Base-by-base conservation (phyloP, 169 alveolate genomes). In the Pseudocohnilembus persalinus region DNA sequence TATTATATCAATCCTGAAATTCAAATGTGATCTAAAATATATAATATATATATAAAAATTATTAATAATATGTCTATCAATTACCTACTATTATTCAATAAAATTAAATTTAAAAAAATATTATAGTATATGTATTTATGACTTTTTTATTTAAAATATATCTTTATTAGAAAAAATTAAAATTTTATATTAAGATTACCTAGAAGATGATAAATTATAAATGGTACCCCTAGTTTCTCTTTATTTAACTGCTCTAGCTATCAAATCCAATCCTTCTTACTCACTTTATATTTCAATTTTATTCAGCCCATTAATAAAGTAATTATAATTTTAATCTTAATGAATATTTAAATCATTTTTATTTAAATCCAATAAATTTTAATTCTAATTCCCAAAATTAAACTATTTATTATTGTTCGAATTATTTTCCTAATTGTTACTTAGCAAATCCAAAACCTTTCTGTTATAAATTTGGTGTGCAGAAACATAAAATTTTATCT, bases 21-120 rank as follows among this genome's bases (percentile, higher is more conserved):
- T 35, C 0, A 77, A 68, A 73, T 81, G 86, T 1, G 86, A 81
- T 81, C 86, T n/a, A n/a, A n/a, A n/a, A n/a, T n/a, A n/a, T n/a
- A n/a, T n/a, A n/a, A n/a, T n/a, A n/a, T n/a, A n/a, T n/a, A n/a
- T n/a, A n/a, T n/a, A n/a, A n/a, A n/a, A n/a, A n/a, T n/a, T n/a
- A n/a, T n/a, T n/a, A n/a, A n/a, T n/a, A n/a, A n/a, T n/a, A n/a
- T n/a, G n/a, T n/a, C n/a, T n/a, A n/a, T n/a, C n/a, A n/a, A n/a
- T n/a, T n/a, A n/a, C n/a, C n/a, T n/a, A n/a, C n/a, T n/a, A n/a
- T n/a, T n/a, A n/a, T n/a, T n/a, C n/a, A n/a, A n/a, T n/a, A n/a
- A n/a, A n/a, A n/a, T n/a, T n/a, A n/a, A n/a, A n/a, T n/a, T n/a
- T n/a, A n/a, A n/a, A n/a, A n/a, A n/a, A n/a, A n/a, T n/a, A n/a